Conservation (phyloP, 2,329 filamentous ascomycete genomes). For the Colletotrichum filicis region DNA sequence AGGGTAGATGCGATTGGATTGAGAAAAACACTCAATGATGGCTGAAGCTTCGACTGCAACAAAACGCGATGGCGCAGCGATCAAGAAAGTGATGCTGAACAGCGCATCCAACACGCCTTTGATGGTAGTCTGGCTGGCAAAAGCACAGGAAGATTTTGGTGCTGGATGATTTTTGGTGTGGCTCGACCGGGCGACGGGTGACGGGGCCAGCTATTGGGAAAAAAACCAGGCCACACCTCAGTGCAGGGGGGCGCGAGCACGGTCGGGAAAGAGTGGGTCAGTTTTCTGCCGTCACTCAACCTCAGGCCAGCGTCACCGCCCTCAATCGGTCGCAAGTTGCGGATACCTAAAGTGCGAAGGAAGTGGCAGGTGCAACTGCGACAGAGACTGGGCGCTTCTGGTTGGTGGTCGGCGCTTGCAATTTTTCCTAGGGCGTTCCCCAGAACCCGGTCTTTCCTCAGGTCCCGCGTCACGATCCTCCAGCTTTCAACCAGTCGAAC, state of each 20-base stretch:
- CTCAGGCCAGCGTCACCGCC: conserved; percentile 20
- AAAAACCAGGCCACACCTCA: conserved; percentile 16
- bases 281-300: conserved; percentile 20
- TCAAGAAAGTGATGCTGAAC: conserved; percentile 31
- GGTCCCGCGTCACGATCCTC: background rate
- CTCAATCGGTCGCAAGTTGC: background rate
- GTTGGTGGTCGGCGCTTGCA: conserved; percentile 16
- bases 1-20: background rate
- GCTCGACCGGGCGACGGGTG: conserved; percentile 25
- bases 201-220: conserved; percentile 19
- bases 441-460: background rate
- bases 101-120: conserved; percentile 32
- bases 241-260: conserved; percentile 19
- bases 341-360: background rate
- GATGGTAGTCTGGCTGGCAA: conserved; percentile 19
- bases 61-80: conserved; percentile 25
- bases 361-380: background rate
- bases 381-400: background rate
- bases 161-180: conserved; percentile 33
- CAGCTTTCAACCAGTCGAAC: background rate
- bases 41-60: conserved; percentile 3
- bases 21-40: background rate
- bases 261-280: background rate
- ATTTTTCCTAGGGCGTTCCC: conserved; percentile 5
- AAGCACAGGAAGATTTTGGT: conserved; percentile 31